Percentiles rank a stretch among this genome's conserved stretches.
Conservation (phyloP, 225 moss, liverwort and hornwort genomes). For the Sphagnum contortum region DNA sequence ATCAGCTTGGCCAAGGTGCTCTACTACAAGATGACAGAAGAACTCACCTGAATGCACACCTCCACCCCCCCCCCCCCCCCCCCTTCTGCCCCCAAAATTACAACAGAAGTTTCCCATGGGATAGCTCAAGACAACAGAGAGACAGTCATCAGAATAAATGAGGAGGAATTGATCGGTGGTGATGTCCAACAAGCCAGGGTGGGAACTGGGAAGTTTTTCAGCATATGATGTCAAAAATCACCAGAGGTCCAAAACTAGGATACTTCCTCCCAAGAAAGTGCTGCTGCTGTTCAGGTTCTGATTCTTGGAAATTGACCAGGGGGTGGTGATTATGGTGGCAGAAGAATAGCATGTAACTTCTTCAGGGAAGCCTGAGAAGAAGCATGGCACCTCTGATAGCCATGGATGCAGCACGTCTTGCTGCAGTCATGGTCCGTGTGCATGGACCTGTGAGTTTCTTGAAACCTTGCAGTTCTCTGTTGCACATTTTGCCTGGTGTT, state of each 20-base stretch:
- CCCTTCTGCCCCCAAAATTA: constrained; percentile 4
- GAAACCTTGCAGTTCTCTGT: too few relatives aligned
- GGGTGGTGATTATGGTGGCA: constrained; percentile 23
- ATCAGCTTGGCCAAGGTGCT: constrained; percentile 57
- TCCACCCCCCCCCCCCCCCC: constrained; percentile 4
- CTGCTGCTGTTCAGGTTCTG: constrained; percentile 10
- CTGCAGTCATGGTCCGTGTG: constrained; percentile 96
- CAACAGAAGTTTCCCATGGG: constrained; percentile 33
- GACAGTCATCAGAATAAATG: constrained; percentile 16
- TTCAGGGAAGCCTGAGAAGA: constrained; percentile 18
- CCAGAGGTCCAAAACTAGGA: constrained; percentile 4
- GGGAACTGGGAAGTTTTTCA: constrained; percentile 14
- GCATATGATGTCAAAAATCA: constrained; percentile 1
- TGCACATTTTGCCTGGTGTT: not conserved
- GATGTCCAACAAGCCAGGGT: constrained; percentile 23
- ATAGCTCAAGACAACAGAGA: constrained; percentile 18
- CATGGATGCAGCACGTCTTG: constrained; percentile 88
- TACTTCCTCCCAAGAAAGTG: constrained; percentile 10
- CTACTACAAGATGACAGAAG: constrained; percentile 54
- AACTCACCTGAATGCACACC: constrained; percentile 7
- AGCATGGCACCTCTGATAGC: constrained; percentile 77
- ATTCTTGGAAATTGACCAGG: constrained; percentile 10
- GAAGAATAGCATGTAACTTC: constrained; percentile 2
- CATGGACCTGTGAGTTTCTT: constrained; percentile 85
- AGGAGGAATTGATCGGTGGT: constrained; percentile 8